Evolutionary conservation across 1,284 basidiomycete genomes (phyloP), one percentile per base, ranked within the genome.

Genomic region (Ceratobasidium sp.): DNA sequence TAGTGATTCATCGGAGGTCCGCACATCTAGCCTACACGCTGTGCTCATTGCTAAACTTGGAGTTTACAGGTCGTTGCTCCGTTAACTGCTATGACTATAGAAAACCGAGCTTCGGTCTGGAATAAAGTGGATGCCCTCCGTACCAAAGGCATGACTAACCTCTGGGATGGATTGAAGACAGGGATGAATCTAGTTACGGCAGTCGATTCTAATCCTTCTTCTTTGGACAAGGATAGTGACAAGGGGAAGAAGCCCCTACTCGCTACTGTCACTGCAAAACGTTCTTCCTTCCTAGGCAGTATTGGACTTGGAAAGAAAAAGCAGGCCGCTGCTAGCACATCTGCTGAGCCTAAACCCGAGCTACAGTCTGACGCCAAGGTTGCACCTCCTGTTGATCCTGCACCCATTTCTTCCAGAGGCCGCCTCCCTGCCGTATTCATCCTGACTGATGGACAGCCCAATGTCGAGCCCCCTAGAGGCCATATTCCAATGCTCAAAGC

Each of bases 401-500:
- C 26, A 26, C 44, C 46, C 3, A 59, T n/a, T 26, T 20, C 33
- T 13, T 48, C 65, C n/a, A 40, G 33, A n/a, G 54, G 67, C 28
- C 75, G 79, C 23, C 38, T 78, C 17, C 61, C 75, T 20, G 77
- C 79, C 33, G 78, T 81, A 17, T 79, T 81, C 61, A 74, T 81
- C n/a, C 78, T 81, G 23, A 81, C 80, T 17, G 80, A 81, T 66
- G 80, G 80, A 23, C 57, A 76, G 48, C 80, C 80, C 15, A 81
- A 80, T 50, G 56, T 78, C 15, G 67, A 77, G 5, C 80, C 80
- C 38, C 79, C 79, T 48, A 40, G 78, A 20, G 80, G 80, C 5
- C 79, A 81, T 44, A 71, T 79, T 17, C 79, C 77, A 5, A 80
- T 79, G 76, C 75, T 81, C 68, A 79, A 79, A 38, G 61, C 66